Conservation (phyloP, 179 eudicot species). For the Nepenthes alata region DNA sequence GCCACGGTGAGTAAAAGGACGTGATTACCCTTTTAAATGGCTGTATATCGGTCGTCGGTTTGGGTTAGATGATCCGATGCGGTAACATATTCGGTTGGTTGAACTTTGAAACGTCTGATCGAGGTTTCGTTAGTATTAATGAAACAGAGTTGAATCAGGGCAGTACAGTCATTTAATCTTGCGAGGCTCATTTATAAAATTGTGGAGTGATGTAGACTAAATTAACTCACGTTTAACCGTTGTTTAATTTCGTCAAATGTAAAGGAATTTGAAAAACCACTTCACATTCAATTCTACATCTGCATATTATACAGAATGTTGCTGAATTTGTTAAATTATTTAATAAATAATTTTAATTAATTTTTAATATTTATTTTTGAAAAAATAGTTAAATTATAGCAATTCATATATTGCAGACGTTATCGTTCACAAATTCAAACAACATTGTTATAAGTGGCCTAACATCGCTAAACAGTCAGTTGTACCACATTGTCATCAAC, state of each 20-base stretch:
- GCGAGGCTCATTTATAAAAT: no score
- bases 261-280: not conserved
- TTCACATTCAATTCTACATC: not conserved
- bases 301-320: not conserved
- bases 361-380: not conserved
- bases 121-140: no score
- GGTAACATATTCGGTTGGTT: not conserved
- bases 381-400: no score
- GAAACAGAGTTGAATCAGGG: no score
- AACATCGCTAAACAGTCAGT: slow-evolving; percentile 22
- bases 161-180: no score
- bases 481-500: slow-evolving; percentile 19
- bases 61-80: not conserved
- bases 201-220: no score
- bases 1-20: slow-evolving; percentile 30
- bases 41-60: not conserved
- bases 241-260: not conserved
- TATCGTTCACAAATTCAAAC: slow-evolving; percentile 18
- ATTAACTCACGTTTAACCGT: no score
- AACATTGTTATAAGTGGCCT: slow-evolving; percentile 23
- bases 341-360: not conserved
- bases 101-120: not conserved
- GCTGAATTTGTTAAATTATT: not conserved
- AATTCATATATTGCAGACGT: slow-evolving; percentile 9
- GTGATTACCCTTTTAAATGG: no score